These are phyloP conservation scores for Corynascus novoguineensis DNA, from an alignment of 495 filamentous ascomycete species.

Conservation along the genomic window DNA sequence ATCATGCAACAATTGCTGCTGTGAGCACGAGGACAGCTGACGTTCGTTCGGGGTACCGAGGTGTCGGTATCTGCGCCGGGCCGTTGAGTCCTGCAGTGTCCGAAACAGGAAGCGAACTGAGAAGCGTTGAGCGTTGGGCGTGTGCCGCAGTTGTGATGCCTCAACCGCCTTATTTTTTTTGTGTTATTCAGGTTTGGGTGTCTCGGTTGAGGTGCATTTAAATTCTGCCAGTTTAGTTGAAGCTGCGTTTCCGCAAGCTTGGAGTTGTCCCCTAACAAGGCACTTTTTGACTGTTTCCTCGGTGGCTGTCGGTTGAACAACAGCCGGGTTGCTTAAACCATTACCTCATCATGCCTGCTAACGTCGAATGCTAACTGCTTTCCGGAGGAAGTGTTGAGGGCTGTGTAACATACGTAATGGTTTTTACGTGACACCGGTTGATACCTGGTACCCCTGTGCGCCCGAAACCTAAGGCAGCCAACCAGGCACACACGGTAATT, in stretches of 20 bases:
- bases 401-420: not conserved
- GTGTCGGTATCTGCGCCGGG: not conserved
- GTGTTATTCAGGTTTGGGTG: too few relatives aligned
- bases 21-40: slow-evolving; percentile 4
- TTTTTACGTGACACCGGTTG: not conserved
- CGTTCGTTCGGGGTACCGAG: not conserved
- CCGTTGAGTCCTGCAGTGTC: not conserved
- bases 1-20: not conserved
- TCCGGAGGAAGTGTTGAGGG: not conserved
- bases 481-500: slow-evolving; percentile 15
- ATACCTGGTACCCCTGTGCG: not conserved
- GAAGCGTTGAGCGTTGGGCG: not conserved
- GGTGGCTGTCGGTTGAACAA: not conserved
- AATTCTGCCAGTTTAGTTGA: not conserved
- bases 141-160: not conserved
- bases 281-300: not conserved
- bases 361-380: too few relatives aligned
- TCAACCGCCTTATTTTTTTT: not conserved
- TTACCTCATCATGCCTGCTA: slow-evolving; percentile 6
- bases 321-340: not conserved
- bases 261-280: not conserved
- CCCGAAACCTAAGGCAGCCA: slow-evolving; percentile 10
- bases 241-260: not conserved
- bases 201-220: not conserved
- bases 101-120: not conserved